Percentiles rank a stretch among this genome's conserved stretches.
Conservation (phyloP, 2,329 filamentous ascomycete species). For the Paecilomyces variotii region DNA sequence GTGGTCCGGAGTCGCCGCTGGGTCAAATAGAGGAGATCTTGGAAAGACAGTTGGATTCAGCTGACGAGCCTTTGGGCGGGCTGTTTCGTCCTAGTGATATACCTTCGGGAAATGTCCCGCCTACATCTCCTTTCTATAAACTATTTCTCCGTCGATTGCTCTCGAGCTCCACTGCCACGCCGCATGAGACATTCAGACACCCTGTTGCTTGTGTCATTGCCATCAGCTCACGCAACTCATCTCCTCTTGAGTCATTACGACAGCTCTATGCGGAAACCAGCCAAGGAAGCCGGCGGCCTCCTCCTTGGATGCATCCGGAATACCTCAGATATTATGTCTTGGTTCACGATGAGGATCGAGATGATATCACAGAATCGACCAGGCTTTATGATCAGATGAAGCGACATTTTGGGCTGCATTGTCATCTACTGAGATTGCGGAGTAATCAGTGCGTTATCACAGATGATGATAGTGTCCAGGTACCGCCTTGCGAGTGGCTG, state of each 20-base stretch:
- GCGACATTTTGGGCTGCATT: constrained; percentile 91
- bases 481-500: constrained; percentile 82
- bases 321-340: constrained; percentile 94
- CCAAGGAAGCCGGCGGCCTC: constrained; percentile 63
- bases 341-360: constrained; percentile 90
- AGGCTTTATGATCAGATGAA: constrained; percentile 97
- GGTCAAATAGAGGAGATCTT: constrained; percentile 71
- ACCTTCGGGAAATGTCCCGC: constrained; percentile 16
- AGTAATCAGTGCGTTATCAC: constrained; percentile 79
- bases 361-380: constrained; percentile 86
- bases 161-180: constrained; percentile 66
- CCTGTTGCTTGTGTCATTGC: constrained; percentile 91
- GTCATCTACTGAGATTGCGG: constrained; percentile 78
- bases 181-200: constrained; percentile 90
- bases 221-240: constrained; percentile 78
- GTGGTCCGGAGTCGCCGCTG: constrained; percentile 28
- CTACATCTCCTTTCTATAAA: constrained; percentile 71
- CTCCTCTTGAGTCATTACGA: constrained; percentile 79
- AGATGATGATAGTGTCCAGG: constrained; percentile 79
- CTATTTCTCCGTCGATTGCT: constrained; percentile 77
- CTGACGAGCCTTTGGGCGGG: constrained; percentile 48
- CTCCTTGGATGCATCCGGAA: constrained; percentile 81
- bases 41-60: constrained; percentile 67
- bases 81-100: constrained; percentile 23
- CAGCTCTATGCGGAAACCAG: constrained; percentile 80